Base-by-base conservation (phyloP, 352 stramenopile genomes). In the Pythium rhizo-oryzae region DNA sequence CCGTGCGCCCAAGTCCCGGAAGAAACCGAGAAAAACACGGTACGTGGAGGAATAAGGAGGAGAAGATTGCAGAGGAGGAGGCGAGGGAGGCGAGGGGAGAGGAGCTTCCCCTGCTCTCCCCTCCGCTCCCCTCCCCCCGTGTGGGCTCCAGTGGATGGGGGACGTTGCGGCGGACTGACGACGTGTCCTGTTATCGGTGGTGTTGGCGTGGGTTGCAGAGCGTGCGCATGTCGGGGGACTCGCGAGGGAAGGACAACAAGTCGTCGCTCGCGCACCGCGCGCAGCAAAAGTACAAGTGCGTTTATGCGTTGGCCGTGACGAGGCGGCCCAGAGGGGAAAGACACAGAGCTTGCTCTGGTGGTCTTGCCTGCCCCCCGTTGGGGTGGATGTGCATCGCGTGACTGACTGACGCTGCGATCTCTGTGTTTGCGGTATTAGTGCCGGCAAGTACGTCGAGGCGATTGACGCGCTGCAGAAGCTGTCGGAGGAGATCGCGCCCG, bases 271-370 rank as follows among this genome's bases (percentile, higher is more conserved):
- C 83, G 69, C 87, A 94, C 71, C 87, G 87, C 57, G 87, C 87
- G 33, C 87, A 94, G 77, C 87, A 93, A 69, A 94, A 94, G 70
- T 94, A 90, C 80, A 94, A 94, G 85, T 93, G 66, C 51, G 85
- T 83, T 21, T 59, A n/a, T 2, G 35, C 18, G 6, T 24, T 8
- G n/a, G n/a, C n/a, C n/a, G n/a, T n/a, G n/a, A n/a, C n/a, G 28
- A 33, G 28, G 28, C 28, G 28, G 28, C 28, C 28, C 3, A 7
- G 28, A 6, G 28, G 28, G 6, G 28, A 6, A 33, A 33, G 28
- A 54, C 47, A 4, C 1, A 15, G 25, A 19, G 23, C n/a, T 21
- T 39, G 23, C 37, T 60, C 21, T 24, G 28, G 28, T 43, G 28
- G 30, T 18, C 39, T 25, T 37, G 8, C 2, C 39, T 23, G 30